phyloP scores from a whole-genome alignment of 371 early-diverging fungal species.

The Circinella umbellata region DNA sequence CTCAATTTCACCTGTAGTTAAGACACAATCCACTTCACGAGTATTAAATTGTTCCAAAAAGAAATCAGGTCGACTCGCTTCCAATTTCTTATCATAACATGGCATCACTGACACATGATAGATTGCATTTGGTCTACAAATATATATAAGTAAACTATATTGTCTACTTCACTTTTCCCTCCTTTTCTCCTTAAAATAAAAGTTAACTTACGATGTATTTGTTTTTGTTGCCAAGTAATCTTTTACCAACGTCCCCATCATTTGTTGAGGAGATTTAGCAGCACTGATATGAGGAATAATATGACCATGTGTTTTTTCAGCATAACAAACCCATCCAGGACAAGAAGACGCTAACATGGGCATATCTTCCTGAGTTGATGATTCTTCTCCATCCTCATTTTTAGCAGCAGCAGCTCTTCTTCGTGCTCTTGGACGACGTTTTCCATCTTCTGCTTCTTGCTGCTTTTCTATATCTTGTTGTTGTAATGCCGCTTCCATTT shows the following conservation, averaged over 20 bases:
- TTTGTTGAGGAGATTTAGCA: slow-evolving; percentile 94
- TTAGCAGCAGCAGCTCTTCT: slow-evolving; percentile 24
- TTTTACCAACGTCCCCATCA: slow-evolving; percentile 93
- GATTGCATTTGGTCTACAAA: slow-evolving; percentile 66
- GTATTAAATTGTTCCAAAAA: slow-evolving; percentile 77
- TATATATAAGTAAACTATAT: background rate
- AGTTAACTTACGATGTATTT: slow-evolving; percentile 44
- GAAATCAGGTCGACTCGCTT: slow-evolving; percentile 93
- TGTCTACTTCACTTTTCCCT: no score
- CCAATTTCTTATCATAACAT: slow-evolving; percentile 98
- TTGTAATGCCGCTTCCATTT: slow-evolving; percentile 39
- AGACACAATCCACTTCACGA: slow-evolving; percentile 94
- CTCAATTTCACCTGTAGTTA: slow-evolving; percentile 88
- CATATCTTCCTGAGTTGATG: slow-evolving; percentile 31
- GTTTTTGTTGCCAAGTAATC: slow-evolving; percentile 72
- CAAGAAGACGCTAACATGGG: slow-evolving; percentile 87
- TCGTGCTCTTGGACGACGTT: slow-evolving; percentile 25
- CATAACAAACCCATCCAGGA: slow-evolving; percentile 98
- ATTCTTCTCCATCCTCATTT: slow-evolving; percentile 24
- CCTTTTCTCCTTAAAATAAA: no score
- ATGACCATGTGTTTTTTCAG: slow-evolving; percentile 95
- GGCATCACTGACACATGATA: slow-evolving; percentile 97
- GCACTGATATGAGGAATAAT: slow-evolving; percentile 83
- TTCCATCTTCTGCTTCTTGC: slow-evolving; percentile 15
- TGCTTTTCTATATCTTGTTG: slow-evolving; percentile 28